Evolutionary conservation across 257 asterid species (phyloP).

Genomic region (Leptodermis oblonga): DNA sequence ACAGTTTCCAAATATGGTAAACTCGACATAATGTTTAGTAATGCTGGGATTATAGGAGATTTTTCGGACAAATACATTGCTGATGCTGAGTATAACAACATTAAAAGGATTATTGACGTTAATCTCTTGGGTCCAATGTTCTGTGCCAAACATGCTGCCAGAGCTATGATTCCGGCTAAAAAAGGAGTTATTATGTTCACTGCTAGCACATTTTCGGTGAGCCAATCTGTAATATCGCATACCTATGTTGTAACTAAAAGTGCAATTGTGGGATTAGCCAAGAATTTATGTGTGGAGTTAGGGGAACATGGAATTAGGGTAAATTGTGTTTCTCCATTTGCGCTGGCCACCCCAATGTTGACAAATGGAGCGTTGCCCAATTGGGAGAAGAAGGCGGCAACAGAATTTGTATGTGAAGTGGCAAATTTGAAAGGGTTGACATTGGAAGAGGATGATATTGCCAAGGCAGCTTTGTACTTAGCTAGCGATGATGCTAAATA

Average conservation of each 20-base stretch:
- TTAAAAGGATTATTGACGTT: neutral
- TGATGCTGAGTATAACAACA: neutral
- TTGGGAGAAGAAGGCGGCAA: neutral
- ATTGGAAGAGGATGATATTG: slow-evolving; percentile 8
- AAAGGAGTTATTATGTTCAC: neutral
- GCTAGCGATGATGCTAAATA: slow-evolving; percentile 17
- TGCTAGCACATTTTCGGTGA: neutral
- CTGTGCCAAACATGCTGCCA: slow-evolving; percentile 1
- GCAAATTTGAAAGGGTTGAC: neutral
- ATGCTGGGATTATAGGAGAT: neutral
- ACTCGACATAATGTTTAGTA: slow-evolving; percentile 6
- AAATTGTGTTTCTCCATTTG: slow-evolving; percentile 1
- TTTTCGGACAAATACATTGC: neutral
- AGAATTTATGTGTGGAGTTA: slow-evolving; percentile 7
- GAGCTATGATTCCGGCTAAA: slow-evolving; percentile 2
- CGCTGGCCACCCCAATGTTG: neutral
- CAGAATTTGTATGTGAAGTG: neutral
- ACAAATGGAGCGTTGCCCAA: neutral
- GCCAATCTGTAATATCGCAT: no score
- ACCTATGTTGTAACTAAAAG: neutral
- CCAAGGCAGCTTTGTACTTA: slow-evolving; percentile 8
- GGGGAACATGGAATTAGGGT: slow-evolving; percentile 4
- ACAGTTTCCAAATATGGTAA: neutral
- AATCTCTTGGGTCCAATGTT: neutral
- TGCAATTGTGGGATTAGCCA: neutral